phyloP scores from a whole-genome alignment of 2,329 filamentous ascomycete genomes.

The Aspergillus fischeri region DNA sequence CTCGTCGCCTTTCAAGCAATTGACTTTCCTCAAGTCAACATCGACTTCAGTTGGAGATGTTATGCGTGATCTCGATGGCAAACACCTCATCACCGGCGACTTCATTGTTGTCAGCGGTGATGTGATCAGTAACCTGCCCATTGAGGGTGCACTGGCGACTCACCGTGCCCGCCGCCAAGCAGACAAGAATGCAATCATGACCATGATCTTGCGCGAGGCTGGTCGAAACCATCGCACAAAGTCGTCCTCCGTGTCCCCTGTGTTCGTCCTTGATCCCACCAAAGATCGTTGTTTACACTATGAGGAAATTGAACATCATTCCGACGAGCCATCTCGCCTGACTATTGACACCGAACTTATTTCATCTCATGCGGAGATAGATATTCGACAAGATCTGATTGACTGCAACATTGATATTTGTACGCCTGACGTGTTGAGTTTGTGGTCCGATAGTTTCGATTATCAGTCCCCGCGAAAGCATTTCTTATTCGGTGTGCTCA shows the following conservation, averaged over 20 bases:
- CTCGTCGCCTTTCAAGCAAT: constrained; percentile 73
- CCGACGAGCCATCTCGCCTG: constrained; percentile 50
- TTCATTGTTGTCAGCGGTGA: constrained; percentile 93
- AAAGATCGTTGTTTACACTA: constrained; percentile 86
- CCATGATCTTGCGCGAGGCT: constrained; percentile 79
- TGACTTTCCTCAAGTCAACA: constrained; percentile 83
- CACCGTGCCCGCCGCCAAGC: constrained; percentile 76
- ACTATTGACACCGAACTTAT: constrained; percentile 77
- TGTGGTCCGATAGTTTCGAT: constrained; percentile 98
- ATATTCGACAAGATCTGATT: constrained; percentile 80
- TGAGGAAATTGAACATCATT: constrained; percentile 74
- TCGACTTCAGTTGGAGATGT: constrained; percentile 88
- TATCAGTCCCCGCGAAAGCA: constrained; percentile 86
- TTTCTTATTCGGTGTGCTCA: constrained; percentile 86
- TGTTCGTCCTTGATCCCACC: constrained; percentile 80
- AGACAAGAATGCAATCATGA: constrained; percentile 97
- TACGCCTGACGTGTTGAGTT: constrained; percentile 86
- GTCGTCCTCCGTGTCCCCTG: constrained; percentile 67
- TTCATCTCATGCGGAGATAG: constrained; percentile 68
- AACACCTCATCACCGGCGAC: constrained; percentile 79
- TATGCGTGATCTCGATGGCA: constrained; percentile 85
- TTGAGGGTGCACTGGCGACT: constrained; percentile 72
- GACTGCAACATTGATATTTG: constrained; percentile 97
- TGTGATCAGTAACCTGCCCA: constrained; percentile 79
- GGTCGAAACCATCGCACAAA: constrained; percentile 74